Evolutionary conservation across 2,329 filamentous ascomycete species (phyloP).

Genomic region (Apiospora arundinis): DNA sequence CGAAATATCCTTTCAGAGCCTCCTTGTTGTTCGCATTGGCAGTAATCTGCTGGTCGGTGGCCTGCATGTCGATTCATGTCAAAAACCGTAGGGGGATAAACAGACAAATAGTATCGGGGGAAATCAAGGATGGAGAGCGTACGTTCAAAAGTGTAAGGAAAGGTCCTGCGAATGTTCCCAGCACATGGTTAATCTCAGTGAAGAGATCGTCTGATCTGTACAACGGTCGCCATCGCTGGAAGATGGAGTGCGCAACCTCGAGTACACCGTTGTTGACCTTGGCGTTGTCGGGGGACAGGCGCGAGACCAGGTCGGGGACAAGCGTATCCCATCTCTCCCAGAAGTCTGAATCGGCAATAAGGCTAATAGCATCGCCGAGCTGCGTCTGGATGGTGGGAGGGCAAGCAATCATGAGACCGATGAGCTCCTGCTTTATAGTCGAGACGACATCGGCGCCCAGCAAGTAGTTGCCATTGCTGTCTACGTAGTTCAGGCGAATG

Average conservation of each 20-base stretch:
- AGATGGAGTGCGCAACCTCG: constrained; percentile 97
- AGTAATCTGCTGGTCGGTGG: constrained; percentile 74
- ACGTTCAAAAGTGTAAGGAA: constrained; percentile 83
- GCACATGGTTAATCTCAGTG: constrained; percentile 94
- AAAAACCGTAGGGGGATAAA: neutral
- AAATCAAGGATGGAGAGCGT: constrained; percentile 37
- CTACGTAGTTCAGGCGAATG: constrained; percentile 90
- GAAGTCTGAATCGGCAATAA: constrained; percentile 98
- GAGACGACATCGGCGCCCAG: constrained; percentile 81
- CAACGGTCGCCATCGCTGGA: constrained; percentile 92
- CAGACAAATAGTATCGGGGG: neutral
- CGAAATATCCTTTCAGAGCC: constrained; percentile 77
- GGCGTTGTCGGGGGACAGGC: constrained; percentile 81
- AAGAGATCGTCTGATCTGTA: constrained; percentile 93
- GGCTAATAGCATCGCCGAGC: constrained; percentile 93
- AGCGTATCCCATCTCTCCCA: constrained; percentile 97
- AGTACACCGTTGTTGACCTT: constrained; percentile 92
- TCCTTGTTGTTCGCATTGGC: constrained; percentile 78
- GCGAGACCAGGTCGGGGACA: constrained; percentile 88
- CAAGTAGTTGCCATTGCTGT: constrained; percentile 82
- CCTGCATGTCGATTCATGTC: constrained; percentile 44
- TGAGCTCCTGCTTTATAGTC: constrained; percentile 93
- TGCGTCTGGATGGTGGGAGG: constrained; percentile 89
- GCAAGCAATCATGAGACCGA: constrained; percentile 94
- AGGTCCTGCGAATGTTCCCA: constrained; percentile 81